Percentiles rank a stretch among this genome's conserved stretches.
Evolutionary conservation across 257 asterid species (phyloP).

Genomic region (Salvia hispanica): DNA sequence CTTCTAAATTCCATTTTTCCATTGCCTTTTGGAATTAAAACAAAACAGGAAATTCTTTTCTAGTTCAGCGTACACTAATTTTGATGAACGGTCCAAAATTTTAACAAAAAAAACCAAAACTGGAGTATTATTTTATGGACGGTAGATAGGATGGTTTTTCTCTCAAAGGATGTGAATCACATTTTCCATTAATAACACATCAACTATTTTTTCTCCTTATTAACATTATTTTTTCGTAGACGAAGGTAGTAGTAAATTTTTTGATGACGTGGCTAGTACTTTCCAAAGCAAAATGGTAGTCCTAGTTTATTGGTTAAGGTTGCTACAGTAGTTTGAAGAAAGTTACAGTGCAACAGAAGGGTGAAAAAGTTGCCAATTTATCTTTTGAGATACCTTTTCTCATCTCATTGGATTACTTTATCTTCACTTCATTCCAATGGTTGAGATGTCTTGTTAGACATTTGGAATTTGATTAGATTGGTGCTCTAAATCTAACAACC

Average conservation of each 20-base stretch:
- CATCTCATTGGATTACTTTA: conserved; percentile 32
- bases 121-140: too few species aligned
- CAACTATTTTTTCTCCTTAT: too few species aligned
- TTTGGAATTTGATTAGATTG: conserved; percentile 1
- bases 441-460: conserved; percentile 39
- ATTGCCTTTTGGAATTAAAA: neutral
- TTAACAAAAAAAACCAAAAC: too few species aligned
- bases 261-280: neutral
- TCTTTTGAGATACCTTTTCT: conserved; percentile 18
- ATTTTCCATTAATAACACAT: too few species aligned
- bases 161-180: too few species aligned
- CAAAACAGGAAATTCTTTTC: neutral
- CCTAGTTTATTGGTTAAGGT: neutral
- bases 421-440: conserved; percentile 33
- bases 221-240: too few species aligned
- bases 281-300: neutral
- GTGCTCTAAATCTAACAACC: neutral
- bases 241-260: neutral
- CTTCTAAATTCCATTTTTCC: neutral
- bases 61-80: neutral
- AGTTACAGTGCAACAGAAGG: conserved; percentile 23
- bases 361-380: neutral
- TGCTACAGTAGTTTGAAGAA: conserved; percentile 17
- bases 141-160: neutral
- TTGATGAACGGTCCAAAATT: too few species aligned